phyloP scores from a whole-genome alignment of 768 basidiomycete species.

The Coprinopsis marcescibilis region DNA sequence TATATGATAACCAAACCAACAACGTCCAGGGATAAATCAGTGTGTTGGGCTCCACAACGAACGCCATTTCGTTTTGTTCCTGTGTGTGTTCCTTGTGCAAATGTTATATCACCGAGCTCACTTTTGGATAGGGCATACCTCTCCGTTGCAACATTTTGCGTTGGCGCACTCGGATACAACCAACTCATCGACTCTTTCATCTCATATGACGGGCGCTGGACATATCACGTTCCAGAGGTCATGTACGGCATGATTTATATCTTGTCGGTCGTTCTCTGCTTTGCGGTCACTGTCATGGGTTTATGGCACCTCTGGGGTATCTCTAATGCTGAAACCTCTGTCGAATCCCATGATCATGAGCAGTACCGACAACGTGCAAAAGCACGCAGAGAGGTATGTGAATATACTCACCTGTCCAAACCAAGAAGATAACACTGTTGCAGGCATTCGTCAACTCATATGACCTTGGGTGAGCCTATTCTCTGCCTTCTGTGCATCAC shows the following conservation, averaged over 20 bases:
- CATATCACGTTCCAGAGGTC: slow-evolving; percentile 62
- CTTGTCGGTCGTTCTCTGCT: slow-evolving; percentile 64
- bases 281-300: slow-evolving; percentile 70
- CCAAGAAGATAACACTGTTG: not conserved
- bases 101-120: too few relatives aligned
- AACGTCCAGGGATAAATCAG: slow-evolving; percentile 81
- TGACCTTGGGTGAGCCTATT: slow-evolving; percentile 66
- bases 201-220: slow-evolving; percentile 19
- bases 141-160: slow-evolving; percentile 59
- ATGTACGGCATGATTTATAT: slow-evolving; percentile 73
- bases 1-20: slow-evolving; percentile 5
- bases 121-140: slow-evolving; percentile 83
- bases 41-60: slow-evolving; percentile 96
- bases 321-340: slow-evolving; percentile 73
- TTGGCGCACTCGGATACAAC: slow-evolving; percentile 57
- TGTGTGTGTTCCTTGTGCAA: slow-evolving; percentile 65
- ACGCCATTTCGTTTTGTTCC: slow-evolving; percentile 92
- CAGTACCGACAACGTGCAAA: slow-evolving; percentile 69
- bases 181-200: slow-evolving; percentile 50
- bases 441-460: slow-evolving; percentile 88
- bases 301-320: slow-evolving; percentile 71
- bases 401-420: not conserved
- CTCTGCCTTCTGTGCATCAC: not conserved
- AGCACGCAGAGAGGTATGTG: slow-evolving; percentile 58
- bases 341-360: slow-evolving; percentile 85